Percentiles rank a stretch among this genome's conserved stretches.
Evolutionary conservation across 306 rosid species (phyloP).

Genomic region (Oxytropis ochrocephala): DNA sequence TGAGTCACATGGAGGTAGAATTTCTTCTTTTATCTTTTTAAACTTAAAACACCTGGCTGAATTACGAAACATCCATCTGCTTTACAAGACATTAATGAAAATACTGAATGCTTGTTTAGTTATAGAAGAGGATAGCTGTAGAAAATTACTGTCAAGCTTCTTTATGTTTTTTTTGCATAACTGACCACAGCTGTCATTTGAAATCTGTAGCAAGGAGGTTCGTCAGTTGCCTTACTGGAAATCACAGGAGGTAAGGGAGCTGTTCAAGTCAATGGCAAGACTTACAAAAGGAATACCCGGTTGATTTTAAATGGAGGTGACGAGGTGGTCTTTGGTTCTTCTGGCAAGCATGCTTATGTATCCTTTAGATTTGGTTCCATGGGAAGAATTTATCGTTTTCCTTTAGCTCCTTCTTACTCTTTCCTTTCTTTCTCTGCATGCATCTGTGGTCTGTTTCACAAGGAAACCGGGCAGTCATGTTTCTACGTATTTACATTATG

Average conservation of each 20-base stretch:
- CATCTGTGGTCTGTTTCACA: not conserved
- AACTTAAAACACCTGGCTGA: not conserved
- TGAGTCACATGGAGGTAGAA: slow-evolving; percentile 73
- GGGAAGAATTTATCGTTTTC: slow-evolving; percentile 1
- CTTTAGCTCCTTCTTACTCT: not conserved
- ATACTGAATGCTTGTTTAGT: not conserved
- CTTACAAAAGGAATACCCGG: slow-evolving; percentile 36
- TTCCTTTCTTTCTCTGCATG: not conserved
- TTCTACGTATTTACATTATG: not conserved
- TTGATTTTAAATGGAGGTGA: slow-evolving; percentile 70
- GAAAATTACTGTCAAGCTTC: slow-evolving; percentile 5
- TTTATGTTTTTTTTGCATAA: not conserved
- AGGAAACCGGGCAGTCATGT: not conserved
- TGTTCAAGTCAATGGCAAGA: slow-evolving; percentile 75
- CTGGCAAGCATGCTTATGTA: slow-evolving; percentile 86
- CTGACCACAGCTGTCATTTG: slow-evolving; percentile 28
- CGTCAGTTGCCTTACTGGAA: slow-evolving; percentile 72
- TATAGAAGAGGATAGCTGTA: not conserved
- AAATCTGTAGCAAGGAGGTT: slow-evolving; percentile 52
- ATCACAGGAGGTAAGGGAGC: slow-evolving; percentile 65
- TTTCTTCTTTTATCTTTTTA: slow-evolving; percentile 1
- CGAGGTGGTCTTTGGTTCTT: slow-evolving; percentile 67
- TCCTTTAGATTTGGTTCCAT: slow-evolving; percentile 39
- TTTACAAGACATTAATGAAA: not conserved
- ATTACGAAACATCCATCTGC: not conserved